These are phyloP conservation scores for Diaporthe sp. DNA, from an alignment of 2,329 filamentous ascomycete species.

Conservation along the genomic window DNA sequence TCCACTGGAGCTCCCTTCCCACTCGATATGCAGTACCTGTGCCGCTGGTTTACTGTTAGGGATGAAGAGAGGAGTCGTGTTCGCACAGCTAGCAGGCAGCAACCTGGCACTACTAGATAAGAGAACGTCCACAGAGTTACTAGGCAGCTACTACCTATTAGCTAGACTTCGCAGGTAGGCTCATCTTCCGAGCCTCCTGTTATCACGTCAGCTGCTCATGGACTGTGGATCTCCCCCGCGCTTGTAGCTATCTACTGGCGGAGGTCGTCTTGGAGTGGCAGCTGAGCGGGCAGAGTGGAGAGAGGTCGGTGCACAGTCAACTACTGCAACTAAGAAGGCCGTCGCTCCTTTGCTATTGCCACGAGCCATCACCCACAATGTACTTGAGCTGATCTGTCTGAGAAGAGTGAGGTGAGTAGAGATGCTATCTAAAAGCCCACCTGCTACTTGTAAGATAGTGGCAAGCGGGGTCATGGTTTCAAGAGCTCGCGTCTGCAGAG, in stretches of 20 bases:
- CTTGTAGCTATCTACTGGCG: neutral
- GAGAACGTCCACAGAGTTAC: neutral
- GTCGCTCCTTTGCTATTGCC: neutral
- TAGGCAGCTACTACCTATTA: neutral
- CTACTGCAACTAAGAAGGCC: neutral
- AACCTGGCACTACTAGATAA: slow-evolving; percentile 1
- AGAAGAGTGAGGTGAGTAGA: neutral
- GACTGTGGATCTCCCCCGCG: neutral
- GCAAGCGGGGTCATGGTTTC: slow-evolving; percentile 12
- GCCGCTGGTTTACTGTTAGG: slow-evolving; percentile 5
- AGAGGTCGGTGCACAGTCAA: neutral
- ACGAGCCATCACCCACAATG: neutral
- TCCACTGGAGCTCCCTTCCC: slow-evolving; percentile 7
- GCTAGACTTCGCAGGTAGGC: neutral
- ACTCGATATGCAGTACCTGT: neutral
- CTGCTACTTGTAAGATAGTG: neutral
- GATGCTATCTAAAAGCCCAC: neutral
- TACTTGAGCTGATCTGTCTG: neutral
- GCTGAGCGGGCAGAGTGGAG: neutral
- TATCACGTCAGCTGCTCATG: slow-evolving; percentile 13
- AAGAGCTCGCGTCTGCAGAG: neutral
- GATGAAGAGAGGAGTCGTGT: neutral
- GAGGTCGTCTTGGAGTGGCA: neutral
- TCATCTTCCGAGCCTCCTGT: neutral
- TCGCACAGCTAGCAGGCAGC: slow-evolving; percentile 27